phyloP scores from a whole-genome alignment of 768 basidiomycete genomes.

The Leccinum sublutescens region DNA sequence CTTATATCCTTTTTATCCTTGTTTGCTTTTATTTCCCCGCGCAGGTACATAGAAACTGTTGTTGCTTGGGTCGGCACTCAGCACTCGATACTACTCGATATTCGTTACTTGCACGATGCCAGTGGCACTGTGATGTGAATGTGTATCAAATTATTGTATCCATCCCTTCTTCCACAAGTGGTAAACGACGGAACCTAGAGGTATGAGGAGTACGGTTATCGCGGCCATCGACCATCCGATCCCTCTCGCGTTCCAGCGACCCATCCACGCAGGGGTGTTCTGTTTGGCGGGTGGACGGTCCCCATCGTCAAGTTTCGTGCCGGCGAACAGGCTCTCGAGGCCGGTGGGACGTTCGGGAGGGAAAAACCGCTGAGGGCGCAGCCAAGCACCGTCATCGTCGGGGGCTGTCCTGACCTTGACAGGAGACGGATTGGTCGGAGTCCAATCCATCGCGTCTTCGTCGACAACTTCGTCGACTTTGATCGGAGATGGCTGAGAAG shows the following conservation, averaged over 20 bases:
- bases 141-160: constrained; percentile 22
- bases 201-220: constrained; percentile 17
- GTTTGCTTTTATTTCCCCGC: constrained; percentile 1
- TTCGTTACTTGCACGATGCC: neutral
- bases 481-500: constrained; percentile 22
- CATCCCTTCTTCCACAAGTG: constrained; percentile 22
- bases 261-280: neutral
- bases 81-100: neutral
- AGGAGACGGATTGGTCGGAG: constrained; percentile 46
- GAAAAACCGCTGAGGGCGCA: constrained; percentile 74
- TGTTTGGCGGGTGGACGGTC: neutral
- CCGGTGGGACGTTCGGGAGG: constrained; percentile 78
- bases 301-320: constrained; percentile 54
- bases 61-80: constrained; percentile 9
- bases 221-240: constrained; percentile 13
- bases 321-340: constrained; percentile 66
- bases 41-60: constrained; percentile 4
- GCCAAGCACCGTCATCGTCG: constrained; percentile 45
- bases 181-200: constrained; percentile 20
- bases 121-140: constrained; percentile 3
- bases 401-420: constrained; percentile 22
- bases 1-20: neutral
- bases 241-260: constrained; percentile 1
- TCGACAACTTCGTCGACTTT: constrained; percentile 29
- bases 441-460: constrained; percentile 66